phyloP scores from a whole-genome alignment of 1,139 yeast species.

The Debaryomycetaceae sp. region DNA sequence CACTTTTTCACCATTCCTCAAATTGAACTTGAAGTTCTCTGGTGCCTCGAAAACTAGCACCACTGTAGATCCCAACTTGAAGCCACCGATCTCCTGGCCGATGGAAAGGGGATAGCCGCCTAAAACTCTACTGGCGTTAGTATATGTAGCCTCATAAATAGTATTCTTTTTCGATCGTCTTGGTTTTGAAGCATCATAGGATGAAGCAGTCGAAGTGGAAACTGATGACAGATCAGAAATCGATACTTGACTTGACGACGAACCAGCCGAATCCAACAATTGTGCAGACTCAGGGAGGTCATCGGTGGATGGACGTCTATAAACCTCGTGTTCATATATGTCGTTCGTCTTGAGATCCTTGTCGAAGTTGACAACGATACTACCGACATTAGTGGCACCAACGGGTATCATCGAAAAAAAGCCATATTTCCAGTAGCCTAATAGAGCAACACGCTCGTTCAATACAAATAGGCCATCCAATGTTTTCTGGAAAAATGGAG shows the following conservation, averaged over 20 bases:
- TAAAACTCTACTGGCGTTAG: constrained; percentile 70
- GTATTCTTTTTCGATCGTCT: constrained; percentile 60
- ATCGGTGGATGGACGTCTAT: constrained; percentile 19
- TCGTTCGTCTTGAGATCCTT: constrained; percentile 85
- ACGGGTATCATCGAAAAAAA: constrained; percentile 99
- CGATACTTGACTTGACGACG: constrained; percentile 12
- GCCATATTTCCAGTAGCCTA: constrained; percentile 96
- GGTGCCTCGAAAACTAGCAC: constrained; percentile 98
- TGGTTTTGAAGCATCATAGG: constrained; percentile 21
- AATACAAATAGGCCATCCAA: constrained; percentile 83
- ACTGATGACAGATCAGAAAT: constrained; percentile 4
- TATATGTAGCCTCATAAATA: constrained; percentile 92
- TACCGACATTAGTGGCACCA: constrained; percentile 98
- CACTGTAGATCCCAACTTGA: constrained; percentile 91
- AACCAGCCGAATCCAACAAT: constrained; percentile 17
- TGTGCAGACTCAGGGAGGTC: constrained; percentile 29
- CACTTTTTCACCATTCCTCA: constrained; percentile 71
- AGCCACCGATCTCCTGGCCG: constrained; percentile 98
- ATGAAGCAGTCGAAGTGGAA: constrained; percentile 8
- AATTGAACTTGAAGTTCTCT: constrained; percentile 62
- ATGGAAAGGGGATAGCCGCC: constrained; percentile 87
- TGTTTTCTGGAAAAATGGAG: constrained; percentile 91
- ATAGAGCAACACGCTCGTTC: constrained; percentile 91
- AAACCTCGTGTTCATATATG: constrained; percentile 54
- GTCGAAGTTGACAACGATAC: constrained; percentile 89